Percentiles rank a stretch among this genome's conserved stretches.
Evolutionary conservation across 1,284 basidiomycete genomes (phyloP).

Genomic region (Ceraceosorus bombacis): DNA sequence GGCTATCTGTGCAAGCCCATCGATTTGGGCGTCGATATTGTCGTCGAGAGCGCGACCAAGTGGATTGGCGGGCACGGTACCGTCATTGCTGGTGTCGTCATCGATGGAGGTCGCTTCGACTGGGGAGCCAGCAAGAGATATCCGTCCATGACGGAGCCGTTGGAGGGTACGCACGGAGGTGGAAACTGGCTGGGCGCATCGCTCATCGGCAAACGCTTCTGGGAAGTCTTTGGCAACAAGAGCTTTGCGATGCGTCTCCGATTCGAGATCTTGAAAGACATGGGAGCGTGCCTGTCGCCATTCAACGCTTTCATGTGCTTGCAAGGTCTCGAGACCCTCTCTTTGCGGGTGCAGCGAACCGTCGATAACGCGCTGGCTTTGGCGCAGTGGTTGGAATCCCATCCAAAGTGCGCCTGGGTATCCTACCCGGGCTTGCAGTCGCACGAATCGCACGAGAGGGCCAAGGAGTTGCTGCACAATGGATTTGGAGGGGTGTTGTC

Average conservation of each 20-base stretch:
- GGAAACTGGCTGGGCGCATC: no score
- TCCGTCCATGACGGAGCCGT: constrained; percentile 71
- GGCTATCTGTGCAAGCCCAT: constrained; percentile 70
- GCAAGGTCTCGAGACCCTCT: constrained; percentile 78
- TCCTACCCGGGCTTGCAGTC: constrained; percentile 66
- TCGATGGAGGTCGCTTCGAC: constrained; percentile 76
- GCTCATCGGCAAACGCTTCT: constrained; percentile 52
- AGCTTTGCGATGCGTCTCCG: constrained; percentile 70
- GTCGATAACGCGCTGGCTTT: constrained; percentile 66
- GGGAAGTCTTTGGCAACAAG: constrained; percentile 63
- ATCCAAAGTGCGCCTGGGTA: constrained; percentile 70
- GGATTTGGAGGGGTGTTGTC: constrained; percentile 68
- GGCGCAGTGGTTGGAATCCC: constrained; percentile 65
- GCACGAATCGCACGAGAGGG: constrained; percentile 62
- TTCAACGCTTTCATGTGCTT: constrained; percentile 76
- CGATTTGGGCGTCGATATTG: constrained; percentile 71
- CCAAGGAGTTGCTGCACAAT: constrained; percentile 51
- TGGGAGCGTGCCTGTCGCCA: constrained; percentile 69
- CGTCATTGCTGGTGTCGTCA: constrained; percentile 72
- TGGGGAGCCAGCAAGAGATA: constrained; percentile 70
- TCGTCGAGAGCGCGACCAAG: constrained; percentile 81
- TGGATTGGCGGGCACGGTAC: constrained; percentile 88
- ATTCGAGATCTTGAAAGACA: constrained; percentile 66
- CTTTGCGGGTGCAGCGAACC: constrained; percentile 68
- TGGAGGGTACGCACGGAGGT: constrained; percentile 65